A percentile compares a stretch with the other conserved stretches of the same genome.
Evolutionary conservation across 1,139 yeast species (phyloP).

Genomic region (Debaryomyces udenii): DNA sequence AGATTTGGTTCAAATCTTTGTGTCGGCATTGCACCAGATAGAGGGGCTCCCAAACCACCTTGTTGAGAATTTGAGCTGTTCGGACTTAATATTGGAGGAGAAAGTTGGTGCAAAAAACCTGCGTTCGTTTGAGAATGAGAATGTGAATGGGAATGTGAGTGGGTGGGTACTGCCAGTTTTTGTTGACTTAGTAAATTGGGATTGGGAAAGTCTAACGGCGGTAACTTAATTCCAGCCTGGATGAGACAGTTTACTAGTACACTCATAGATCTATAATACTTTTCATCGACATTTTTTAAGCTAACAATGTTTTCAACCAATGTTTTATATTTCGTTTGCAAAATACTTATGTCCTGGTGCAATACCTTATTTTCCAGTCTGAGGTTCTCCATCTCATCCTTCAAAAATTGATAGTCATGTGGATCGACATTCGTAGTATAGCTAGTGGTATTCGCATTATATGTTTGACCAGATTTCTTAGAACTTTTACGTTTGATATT

Average conservation of each 20-base stretch:
- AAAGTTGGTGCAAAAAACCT: constrained; percentile 8
- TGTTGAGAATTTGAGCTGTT: constrained; percentile 10
- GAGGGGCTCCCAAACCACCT: not conserved
- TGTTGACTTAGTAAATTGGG: constrained; percentile 31
- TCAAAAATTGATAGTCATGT: constrained; percentile 26
- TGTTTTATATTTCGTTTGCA: constrained; percentile 63
- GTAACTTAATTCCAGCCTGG: constrained; percentile 68
- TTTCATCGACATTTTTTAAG: constrained; percentile 58
- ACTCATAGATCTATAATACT: constrained; percentile 55
- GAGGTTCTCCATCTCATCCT: constrained; percentile 47
- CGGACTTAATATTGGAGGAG: constrained; percentile 17
- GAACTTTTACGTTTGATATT: constrained; percentile 74
- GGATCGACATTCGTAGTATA: constrained; percentile 10
- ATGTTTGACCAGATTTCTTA: constrained; percentile 30
- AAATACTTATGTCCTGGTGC: constrained; percentile 44
- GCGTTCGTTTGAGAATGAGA: constrained; percentile 10
- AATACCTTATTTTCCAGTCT: constrained; percentile 45
- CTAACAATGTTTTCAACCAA: constrained; percentile 62
- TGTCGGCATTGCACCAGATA: not conserved
- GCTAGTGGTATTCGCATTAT: constrained; percentile 9
- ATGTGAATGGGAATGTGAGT: constrained; percentile 6
- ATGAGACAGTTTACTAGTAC: constrained; percentile 50
- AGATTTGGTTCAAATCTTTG: constrained; percentile 4
- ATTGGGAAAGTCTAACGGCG: constrained; percentile 59
- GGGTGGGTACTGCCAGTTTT: constrained; percentile 17